A percentile compares a stretch with the other conserved stretches of the same genome.
phyloP scores from a whole-genome alignment of 1,284 basidiomycete species.

The Takashimella koratensis region DNA sequence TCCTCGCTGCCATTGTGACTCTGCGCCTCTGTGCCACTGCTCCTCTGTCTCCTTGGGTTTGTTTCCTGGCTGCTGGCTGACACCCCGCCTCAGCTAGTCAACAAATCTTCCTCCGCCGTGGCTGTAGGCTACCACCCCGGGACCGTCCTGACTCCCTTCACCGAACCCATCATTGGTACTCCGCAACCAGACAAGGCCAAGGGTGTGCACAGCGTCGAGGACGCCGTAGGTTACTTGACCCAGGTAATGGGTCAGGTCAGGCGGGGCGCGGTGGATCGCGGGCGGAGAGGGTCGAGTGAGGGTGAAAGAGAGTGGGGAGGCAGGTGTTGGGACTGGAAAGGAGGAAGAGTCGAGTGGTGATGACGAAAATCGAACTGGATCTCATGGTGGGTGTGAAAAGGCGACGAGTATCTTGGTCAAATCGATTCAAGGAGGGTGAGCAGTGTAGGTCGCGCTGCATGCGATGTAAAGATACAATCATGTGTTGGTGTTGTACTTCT shows the following conservation, averaged over 20 bases:
- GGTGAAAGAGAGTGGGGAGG: conserved; percentile 56
- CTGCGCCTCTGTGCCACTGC: background rate
- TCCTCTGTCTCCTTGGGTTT: too few relatives aligned
- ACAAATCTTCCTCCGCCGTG: conserved; percentile 45
- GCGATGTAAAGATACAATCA: too few relatives aligned
- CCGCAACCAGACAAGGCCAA: conserved; percentile 32
- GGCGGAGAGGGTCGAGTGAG: conserved; percentile 58
- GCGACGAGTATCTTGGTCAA: too few relatives aligned
- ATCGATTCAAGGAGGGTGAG: too few relatives aligned
- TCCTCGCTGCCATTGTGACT: background rate
- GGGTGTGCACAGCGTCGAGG: conserved; percentile 60
- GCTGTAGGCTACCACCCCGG: conserved; percentile 48
- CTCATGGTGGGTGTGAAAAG: too few relatives aligned
- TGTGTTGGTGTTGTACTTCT: too few relatives aligned
- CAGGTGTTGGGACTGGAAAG: conserved; percentile 66
- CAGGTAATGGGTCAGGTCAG: conserved; percentile 54
- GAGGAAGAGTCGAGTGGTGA: conserved; percentile 54
- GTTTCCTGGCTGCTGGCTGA: too few relatives aligned
- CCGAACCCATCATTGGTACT: conserved; percentile 39
- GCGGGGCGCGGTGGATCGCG: conserved; percentile 28
- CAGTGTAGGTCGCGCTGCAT: too few relatives aligned
- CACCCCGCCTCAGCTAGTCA: conserved; percentile 14
- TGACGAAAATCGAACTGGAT: too few relatives aligned
- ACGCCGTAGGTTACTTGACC: conserved; percentile 59
- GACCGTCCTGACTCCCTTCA: conserved; percentile 42